Percentiles rank a stretch among this genome's conserved stretches.
Conservation (phyloP, 2,329 filamentous ascomycete species). For the Neonectria ditissima region DNA sequence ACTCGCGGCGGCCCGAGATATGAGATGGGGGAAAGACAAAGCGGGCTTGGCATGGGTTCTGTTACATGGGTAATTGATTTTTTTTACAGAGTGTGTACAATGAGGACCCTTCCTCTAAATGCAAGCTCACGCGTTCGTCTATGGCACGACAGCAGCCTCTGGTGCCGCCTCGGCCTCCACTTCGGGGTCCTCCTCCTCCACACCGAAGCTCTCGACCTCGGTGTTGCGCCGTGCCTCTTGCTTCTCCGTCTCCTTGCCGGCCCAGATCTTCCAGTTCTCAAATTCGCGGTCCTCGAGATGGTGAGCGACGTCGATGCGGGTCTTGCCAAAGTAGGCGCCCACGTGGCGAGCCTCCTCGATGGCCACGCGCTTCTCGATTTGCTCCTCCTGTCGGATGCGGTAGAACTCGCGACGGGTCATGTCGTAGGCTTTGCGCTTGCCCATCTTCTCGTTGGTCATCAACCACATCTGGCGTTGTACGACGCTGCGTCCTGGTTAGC, state of each 20-base stretch:
- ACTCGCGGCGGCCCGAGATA: constrained; percentile 45
- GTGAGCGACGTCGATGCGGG: constrained; percentile 80
- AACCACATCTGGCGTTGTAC: constrained; percentile 92
- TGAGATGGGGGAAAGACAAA: background rate
- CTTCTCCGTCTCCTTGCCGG: constrained; percentile 60
- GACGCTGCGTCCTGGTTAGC: constrained; percentile 69
- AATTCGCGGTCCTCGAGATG: constrained; percentile 82
- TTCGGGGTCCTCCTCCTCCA: constrained; percentile 47
- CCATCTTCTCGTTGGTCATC: constrained; percentile 73
- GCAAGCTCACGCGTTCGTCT: constrained; percentile 28
- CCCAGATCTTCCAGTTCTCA: constrained; percentile 89
- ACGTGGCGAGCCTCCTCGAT: constrained; percentile 87
- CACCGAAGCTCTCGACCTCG: constrained; percentile 58
- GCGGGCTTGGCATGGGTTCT: constrained; percentile 19
- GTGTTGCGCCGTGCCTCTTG: constrained; percentile 55
- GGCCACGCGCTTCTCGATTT: constrained; percentile 85
- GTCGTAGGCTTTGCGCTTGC: constrained; percentile 82
- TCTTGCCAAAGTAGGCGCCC: constrained; percentile 89
- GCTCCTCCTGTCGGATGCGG: constrained; percentile 80
- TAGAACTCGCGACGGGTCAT: constrained; percentile 92
- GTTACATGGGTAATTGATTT: constrained; percentile 32
- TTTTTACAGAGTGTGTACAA: constrained; percentile 39
- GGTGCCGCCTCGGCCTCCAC: constrained; percentile 40
- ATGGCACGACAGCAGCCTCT: constrained; percentile 20
- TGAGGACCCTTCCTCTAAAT: constrained; percentile 7